Evolutionary conservation across 2,329 filamentous ascomycete genomes (phyloP), one percentile per base, ranked within the genome.

Genomic region (Penicillium sp.): DNA sequence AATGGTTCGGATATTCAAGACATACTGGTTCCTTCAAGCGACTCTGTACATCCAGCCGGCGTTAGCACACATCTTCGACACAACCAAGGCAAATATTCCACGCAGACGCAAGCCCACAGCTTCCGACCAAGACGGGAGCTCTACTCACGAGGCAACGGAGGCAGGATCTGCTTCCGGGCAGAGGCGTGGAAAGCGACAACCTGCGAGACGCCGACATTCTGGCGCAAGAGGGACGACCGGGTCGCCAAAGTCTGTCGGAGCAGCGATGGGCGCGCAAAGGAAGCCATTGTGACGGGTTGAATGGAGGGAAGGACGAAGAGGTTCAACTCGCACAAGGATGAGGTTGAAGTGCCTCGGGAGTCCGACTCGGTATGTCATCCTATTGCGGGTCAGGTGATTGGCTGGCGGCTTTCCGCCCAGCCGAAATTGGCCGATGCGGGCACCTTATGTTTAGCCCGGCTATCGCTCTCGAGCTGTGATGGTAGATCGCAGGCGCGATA

Each of bases 161-260:
- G 92, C 59, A 99, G 84, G 73, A 94, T 89, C 74, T 84, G 83
- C 77, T 86, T 86, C 79, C 86, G 86, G 78, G 87, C 84, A 43
- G 91, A 91, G 72, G 89, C 91, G 79, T 97, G 93, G 85, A 99
- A 96, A 69, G 90, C 88, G 67, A 92, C 89, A 70, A 88, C 83
- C 76, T 87, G 83, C 67, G 80, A 78, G 58, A 74, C 67, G 38
- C 70, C 70, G 57, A 66, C 68, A 70, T 75, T 74, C 66, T 69
- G 72, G 64, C 69, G 72, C 63, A 70, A 69, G 59, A 75, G 64
- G 52, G 75, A 69, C 63, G 71, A 66, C 63, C 69, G 71, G 64
- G 71, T 67, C 61, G 73, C 72, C 54, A 76, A 66, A 63, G 71
- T 68, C 67, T 74, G 73, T 66, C 75, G 69, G 58, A 77, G 68